Evolutionary conservation across 2,329 filamentous ascomycete genomes (phyloP).

Genomic region (Pseudodiploospora longispora): DNA sequence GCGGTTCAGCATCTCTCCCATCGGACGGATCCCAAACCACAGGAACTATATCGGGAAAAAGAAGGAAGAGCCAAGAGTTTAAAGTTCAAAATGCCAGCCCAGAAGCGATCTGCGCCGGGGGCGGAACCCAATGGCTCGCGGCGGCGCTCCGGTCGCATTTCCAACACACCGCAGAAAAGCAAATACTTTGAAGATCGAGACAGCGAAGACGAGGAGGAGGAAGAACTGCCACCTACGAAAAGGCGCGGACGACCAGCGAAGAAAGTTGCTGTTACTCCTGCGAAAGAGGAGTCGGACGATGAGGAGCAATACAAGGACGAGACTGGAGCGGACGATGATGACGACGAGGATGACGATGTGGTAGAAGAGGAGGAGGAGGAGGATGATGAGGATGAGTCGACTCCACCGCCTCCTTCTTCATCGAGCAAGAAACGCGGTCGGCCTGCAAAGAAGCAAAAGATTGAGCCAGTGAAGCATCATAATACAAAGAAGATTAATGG

Average conservation of each 20-base stretch:
- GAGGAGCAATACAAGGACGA: constrained; percentile 16
- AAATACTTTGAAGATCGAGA: constrained; percentile 40
- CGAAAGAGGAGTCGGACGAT: constrained; percentile 8
- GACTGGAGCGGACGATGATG: constrained; percentile 5
- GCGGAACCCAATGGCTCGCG: constrained; percentile 23
- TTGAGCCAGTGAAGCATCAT: constrained; percentile 6
- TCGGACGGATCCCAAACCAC: too few species aligned
- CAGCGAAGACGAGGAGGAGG: constrained; percentile 14
- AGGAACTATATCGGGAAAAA: too few species aligned
- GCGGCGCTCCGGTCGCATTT: constrained; percentile 40
- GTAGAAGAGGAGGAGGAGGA: not conserved
- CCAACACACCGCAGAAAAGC: constrained; percentile 39
- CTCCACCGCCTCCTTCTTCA: constrained; percentile 7
- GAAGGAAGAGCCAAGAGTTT: not conserved
- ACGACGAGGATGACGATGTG: constrained; percentile 6
- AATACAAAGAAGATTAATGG: constrained; percentile 14
- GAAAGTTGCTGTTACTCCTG: constrained; percentile 13
- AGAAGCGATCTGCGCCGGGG: constrained; percentile 29
- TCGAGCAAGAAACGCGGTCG: constrained; percentile 20
- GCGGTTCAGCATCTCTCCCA: too few species aligned
- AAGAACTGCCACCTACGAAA: constrained; percentile 9
- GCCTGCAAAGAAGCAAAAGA: constrained; percentile 15
- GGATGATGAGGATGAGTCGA: constrained; percentile 4
- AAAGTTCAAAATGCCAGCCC: constrained; percentile 26
- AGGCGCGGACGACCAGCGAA: constrained; percentile 17